Evolutionary conservation across 306 rosid species (phyloP).

Genomic region (Vachellia collinsii): DNA sequence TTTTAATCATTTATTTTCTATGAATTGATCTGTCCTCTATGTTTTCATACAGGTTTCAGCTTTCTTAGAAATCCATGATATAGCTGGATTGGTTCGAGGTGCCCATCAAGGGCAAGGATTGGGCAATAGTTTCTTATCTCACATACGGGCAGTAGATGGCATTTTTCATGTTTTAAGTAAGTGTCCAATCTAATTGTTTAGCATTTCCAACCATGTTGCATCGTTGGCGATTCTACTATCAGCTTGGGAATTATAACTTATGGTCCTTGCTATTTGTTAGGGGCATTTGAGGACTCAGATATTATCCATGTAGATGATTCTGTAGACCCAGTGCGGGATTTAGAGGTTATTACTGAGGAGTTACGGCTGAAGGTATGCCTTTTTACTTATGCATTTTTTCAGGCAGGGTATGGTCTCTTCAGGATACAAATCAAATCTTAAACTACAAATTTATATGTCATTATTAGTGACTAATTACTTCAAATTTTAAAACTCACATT

Average conservation of each 20-base stretch:
- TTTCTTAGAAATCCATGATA: constrained; percentile 95
- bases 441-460: neutral
- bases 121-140: constrained; percentile 97
- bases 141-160: constrained; percentile 98
- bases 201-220: neutral
- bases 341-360: constrained; percentile 83
- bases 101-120: constrained; percentile 98
- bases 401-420: neutral
- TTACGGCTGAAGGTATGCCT: constrained; percentile 79
- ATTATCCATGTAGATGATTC: constrained; percentile 93
- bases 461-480: neutral
- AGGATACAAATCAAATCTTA: neutral
- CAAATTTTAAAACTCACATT: neutral
- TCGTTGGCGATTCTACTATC: neutral
- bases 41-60: constrained; percentile 71
- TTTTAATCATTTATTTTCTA: constrained; percentile 22
- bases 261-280: constrained; percentile 42
- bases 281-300: constrained; percentile 98
- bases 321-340: constrained; percentile 97
- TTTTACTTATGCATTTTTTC: constrained; percentile 1
- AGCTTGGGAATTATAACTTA: constrained; percentile 22
- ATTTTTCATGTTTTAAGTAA: constrained; percentile 97
- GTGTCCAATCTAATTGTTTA: constrained; percentile 35
- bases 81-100: constrained; percentile 95
- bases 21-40: constrained; percentile 5